These are phyloP conservation scores for Sporisorium sorghi DNA, from an alignment of 1,284 basidiomycete genomes.

Conservation along the genomic window DNA sequence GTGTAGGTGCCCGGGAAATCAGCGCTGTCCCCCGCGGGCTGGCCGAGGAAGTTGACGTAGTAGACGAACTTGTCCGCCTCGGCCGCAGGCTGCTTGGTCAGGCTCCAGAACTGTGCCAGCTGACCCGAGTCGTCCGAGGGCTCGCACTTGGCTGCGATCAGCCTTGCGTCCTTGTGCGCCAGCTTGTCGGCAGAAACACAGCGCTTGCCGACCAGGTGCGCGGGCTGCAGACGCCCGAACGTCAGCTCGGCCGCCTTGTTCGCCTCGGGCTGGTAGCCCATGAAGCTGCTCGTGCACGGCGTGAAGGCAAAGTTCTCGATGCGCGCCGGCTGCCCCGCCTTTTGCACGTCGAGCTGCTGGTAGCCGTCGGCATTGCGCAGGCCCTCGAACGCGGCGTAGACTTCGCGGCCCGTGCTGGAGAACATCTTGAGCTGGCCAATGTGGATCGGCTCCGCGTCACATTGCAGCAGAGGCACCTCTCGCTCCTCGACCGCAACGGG, in stretches of 20 bases:
- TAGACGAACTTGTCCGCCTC: conserved; percentile 22
- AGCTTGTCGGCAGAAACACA: conserved; percentile 46
- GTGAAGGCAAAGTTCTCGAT: conserved; percentile 50
- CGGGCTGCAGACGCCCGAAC: conserved; percentile 49
- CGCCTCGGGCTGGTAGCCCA: conserved; percentile 40
- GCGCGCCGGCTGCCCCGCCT: conserved; percentile 26
- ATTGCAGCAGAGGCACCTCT: conserved; percentile 35
- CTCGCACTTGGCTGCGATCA: conserved; percentile 44
- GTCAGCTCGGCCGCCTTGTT: conserved; percentile 47
- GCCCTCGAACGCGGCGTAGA: conserved; percentile 45
- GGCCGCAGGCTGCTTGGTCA: conserved; percentile 44
- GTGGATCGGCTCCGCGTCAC: conserved; percentile 28
- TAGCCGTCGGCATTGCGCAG: conserved; percentile 39
- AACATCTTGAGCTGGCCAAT: conserved; percentile 42
- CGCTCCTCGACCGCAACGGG: conserved; percentile 37
- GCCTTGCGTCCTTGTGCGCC: conserved; percentile 13
- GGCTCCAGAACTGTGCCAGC: conserved; percentile 50
- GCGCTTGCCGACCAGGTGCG: conserved; percentile 37
- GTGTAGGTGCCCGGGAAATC: conserved; percentile 44
- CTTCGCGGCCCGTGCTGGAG: conserved; percentile 26
- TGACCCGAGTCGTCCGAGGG: conserved; percentile 50
- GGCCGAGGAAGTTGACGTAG: conserved; percentile 52
- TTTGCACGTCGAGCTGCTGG: conserved; percentile 49
- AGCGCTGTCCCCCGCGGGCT: conserved; percentile 19
- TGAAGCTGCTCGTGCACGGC: conserved; percentile 35